Evolutionary conservation across 2,329 filamentous ascomycete species (phyloP), one percentile per base, ranked within the genome.

Genomic region (Trichoderma guizhouense): DNA sequence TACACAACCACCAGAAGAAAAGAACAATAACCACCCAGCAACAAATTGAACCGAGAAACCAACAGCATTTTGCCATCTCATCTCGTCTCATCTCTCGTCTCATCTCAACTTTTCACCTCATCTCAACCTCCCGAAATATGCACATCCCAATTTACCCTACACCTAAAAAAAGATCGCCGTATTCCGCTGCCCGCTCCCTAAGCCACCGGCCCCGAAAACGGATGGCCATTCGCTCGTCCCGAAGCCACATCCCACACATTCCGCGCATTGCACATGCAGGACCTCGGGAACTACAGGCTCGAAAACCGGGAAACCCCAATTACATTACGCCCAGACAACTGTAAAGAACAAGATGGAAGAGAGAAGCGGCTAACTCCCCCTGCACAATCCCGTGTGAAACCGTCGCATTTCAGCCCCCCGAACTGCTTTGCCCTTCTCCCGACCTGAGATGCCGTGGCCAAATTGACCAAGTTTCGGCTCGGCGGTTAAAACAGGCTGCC

Each of bases 271-370:
- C 51, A 28, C 64, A 57, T 67, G 64, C 64, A 67, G 51, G 55
- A 79, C 75, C 58, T 84, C 83, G 60, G 77, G 82, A 68, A 68
- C 65, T 68, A 55, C 34, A 68, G 65, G 51, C 34, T 58, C 24
- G 53, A 30, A 39, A 43, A 8, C 12, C 14, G 32, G 21, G 24
- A 61, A 69, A 26, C 7, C 21, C 21, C 21, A 57, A 8, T 43
- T 9, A 7, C 39, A 18, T 39, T 18, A 18, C 14, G 34, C 34
- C 34, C 34, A 36, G 34, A 36, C 34, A 36, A 36, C 34, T 15
- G 34, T 15, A 14, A 39, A 39, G 14, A 39, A 43, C 15, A 39
- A 24, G 1, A 43, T 34, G 32, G 32, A 34, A 34, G 5, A 60
- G 9, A 58, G 55, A 12, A 36, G 34, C 34, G 34, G 34, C 34